A percentile compares a stretch with the other conserved stretches of the same genome.
phyloP scores from a whole-genome alignment of 129 eudicot species.

The Arctium minus region DNA sequence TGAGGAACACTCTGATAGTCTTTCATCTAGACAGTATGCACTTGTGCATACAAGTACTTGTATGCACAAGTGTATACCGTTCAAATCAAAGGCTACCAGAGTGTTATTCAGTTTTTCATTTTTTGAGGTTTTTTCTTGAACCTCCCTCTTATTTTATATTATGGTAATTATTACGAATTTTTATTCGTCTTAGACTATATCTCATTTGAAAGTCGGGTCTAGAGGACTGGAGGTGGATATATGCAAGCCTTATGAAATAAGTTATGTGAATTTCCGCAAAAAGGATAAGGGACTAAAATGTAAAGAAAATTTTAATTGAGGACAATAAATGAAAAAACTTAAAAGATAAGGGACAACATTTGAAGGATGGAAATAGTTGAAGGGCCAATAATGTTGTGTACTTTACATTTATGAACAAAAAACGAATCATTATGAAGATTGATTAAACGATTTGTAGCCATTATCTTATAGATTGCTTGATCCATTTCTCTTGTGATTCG shows the following conservation, averaged over 20 bases:
- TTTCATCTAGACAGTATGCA: too few relatives aligned
- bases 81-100: too few relatives aligned
- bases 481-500: conserved; percentile 7
- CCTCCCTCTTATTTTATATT: too few relatives aligned
- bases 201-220: background rate
- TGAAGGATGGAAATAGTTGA: background rate
- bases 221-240: background rate
- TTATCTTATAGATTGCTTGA: conserved; percentile 13
- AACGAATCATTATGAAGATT: conserved; percentile 11
- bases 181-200: too few relatives aligned
- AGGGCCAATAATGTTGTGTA: conserved; percentile 18
- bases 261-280: background rate
- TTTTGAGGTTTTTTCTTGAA: too few relatives aligned
- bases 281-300: background rate
- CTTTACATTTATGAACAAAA: conserved; percentile 18
- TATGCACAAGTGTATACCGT: too few relatives aligned
- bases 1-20: too few relatives aligned
- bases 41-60: too few relatives aligned
- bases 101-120: too few relatives aligned
- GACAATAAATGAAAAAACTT: background rate
- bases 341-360: background rate
- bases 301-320: background rate
- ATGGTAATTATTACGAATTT: too few relatives aligned
- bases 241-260: background rate
- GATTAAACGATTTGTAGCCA: conserved; percentile 15